phyloP scores from a whole-genome alignment of 2,329 filamentous ascomycete species.

The Botrytis deweyae region DNA sequence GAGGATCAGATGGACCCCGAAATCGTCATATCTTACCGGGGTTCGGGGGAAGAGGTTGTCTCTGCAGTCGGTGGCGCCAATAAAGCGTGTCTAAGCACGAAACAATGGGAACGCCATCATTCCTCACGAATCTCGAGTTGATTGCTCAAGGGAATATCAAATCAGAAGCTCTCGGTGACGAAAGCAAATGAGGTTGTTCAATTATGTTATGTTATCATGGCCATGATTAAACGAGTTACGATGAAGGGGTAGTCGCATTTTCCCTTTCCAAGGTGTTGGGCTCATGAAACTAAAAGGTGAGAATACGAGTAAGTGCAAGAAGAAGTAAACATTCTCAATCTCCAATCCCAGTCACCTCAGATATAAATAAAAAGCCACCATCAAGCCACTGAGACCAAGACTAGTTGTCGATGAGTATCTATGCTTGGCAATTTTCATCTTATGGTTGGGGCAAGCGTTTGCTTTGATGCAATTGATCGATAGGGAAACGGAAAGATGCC shows the following conservation, averaged over 20 bases:
- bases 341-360: conserved; percentile 15
- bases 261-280: background rate
- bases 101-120: conserved; percentile 11
- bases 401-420: conserved; percentile 6
- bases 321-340: conserved; percentile 11
- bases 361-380: background rate
- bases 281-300: background rate
- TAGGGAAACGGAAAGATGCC: background rate
- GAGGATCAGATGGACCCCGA: conserved; percentile 20
- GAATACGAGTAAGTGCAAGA: background rate
- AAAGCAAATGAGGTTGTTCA: background rate
- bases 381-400: conserved; percentile 20
- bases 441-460: background rate
- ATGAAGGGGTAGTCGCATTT: background rate
- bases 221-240: background rate
- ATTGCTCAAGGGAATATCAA: background rate
- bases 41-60: background rate
- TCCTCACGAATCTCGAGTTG: background rate
- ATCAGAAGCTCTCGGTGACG: background rate
- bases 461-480: background rate
- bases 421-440: conserved; percentile 5
- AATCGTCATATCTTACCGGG: conserved; percentile 18
- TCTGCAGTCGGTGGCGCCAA: conserved; percentile 15
- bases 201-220: background rate
- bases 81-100: conserved; percentile 5